phyloP scores from a whole-genome alignment of 2,329 filamentous ascomycete species.

The Arthroderma sp. region DNA sequence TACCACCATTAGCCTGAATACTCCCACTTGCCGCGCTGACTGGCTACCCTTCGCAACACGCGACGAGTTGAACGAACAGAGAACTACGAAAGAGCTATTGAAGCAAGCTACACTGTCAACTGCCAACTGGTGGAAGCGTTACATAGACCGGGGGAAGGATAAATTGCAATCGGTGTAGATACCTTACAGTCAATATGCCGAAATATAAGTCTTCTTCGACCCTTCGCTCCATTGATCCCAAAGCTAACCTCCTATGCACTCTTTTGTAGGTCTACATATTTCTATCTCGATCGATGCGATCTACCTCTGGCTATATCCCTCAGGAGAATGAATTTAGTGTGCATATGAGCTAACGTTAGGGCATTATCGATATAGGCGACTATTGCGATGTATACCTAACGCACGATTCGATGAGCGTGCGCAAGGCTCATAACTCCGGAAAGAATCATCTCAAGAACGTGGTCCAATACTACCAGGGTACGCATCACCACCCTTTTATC shows the following conservation, averaged over 20 bases:
- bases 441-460: constrained; percentile 96
- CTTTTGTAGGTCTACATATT: constrained; percentile 48
- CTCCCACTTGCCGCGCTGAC: too few species aligned
- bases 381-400: constrained; percentile 99
- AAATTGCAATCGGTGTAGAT: neutral
- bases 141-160: neutral
- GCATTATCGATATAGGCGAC: constrained; percentile 46
- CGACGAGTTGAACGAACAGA: neutral
- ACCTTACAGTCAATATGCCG: constrained; percentile 46
- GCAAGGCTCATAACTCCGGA: constrained; percentile 94
- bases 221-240: constrained; percentile 2
- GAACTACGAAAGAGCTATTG: neutral
- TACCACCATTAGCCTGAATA: neutral
- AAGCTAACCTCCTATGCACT: constrained; percentile 43
- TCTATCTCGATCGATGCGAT: neutral
- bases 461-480: constrained; percentile 95
- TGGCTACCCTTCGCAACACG: neutral
- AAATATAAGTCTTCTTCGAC: constrained; percentile 56
- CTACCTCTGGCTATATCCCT: neutral
- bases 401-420: constrained; percentile 98
- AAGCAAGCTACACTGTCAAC: neutral
- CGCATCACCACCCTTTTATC: constrained; percentile 11
- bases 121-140: too few species aligned
- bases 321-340: neutral
- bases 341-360: constrained; percentile 2